These are phyloP conservation scores for Mucor circinelloides DNA, from an alignment of 371 early-diverging fungal species.

Conservation along the genomic window DNA sequence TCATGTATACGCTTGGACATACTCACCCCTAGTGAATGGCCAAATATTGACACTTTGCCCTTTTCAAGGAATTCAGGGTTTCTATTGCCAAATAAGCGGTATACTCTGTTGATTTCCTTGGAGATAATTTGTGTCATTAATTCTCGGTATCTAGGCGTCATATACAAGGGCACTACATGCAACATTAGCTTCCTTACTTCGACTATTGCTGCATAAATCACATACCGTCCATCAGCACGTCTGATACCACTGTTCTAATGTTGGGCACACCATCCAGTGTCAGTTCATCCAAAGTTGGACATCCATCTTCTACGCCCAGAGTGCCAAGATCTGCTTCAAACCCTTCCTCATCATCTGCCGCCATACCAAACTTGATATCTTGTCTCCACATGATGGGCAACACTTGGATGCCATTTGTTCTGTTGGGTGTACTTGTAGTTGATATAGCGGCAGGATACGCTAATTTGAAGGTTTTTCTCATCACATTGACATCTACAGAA, in stretches of 20 bases:
- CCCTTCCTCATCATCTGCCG: slow-evolving; percentile 44
- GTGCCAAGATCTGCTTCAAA: slow-evolving; percentile 59
- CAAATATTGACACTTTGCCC: slow-evolving; percentile 77
- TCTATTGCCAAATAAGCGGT: slow-evolving; percentile 62
- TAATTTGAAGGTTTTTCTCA: slow-evolving; percentile 69
- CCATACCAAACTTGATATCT: slow-evolving; percentile 74
- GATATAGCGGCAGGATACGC: slow-evolving; percentile 39
- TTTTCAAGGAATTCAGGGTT: slow-evolving; percentile 75
- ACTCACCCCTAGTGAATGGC: slow-evolving; percentile 78
- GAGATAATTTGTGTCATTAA: slow-evolving; percentile 78
- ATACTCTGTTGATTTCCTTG: slow-evolving; percentile 74
- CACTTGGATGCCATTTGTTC: slow-evolving; percentile 70
- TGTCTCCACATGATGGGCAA: slow-evolving; percentile 86
- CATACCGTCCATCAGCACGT: slow-evolving; percentile 80
- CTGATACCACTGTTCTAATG: slow-evolving; percentile 78
- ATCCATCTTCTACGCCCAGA: slow-evolving; percentile 58
- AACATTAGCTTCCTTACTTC: not conserved
- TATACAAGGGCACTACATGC: slow-evolving; percentile 72
- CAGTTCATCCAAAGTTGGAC: slow-evolving; percentile 74
- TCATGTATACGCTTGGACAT: not conserved
- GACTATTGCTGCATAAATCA: not conserved
- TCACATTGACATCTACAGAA: slow-evolving; percentile 63
- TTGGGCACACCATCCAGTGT: slow-evolving; percentile 81
- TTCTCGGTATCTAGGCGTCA: slow-evolving; percentile 80
- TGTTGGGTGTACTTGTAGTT: slow-evolving; percentile 24